Evolutionary conservation across 371 early-diverging fungal species (phyloP).

Genomic region (Syncephalis plumigaleata): DNA sequence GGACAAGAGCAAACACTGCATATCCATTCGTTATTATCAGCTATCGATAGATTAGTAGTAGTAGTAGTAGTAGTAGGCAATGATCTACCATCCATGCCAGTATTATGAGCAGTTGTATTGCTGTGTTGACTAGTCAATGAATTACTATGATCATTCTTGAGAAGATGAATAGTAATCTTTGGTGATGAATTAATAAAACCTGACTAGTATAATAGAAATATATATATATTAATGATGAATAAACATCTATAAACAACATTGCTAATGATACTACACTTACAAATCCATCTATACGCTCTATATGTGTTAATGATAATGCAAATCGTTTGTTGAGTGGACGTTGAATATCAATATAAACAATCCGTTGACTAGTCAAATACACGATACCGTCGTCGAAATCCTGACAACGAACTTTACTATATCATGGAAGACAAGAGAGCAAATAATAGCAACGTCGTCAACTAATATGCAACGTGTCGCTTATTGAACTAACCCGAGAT

Average conservation of each 20-base stretch:
- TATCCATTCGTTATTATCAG: conserved; percentile 28
- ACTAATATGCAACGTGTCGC: too few relatives aligned
- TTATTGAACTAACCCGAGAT: conserved; percentile 6
- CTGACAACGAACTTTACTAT: conserved; percentile 3
- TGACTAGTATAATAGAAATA: conserved; percentile 14
- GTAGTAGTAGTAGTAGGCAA: too few relatives aligned
- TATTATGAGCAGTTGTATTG: too few relatives aligned
- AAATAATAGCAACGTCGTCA: too few relatives aligned
- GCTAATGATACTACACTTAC: too few relatives aligned
- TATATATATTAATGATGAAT: conserved; percentile 1
- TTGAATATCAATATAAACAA: conserved; percentile 55
- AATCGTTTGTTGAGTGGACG: conserved; percentile 32
- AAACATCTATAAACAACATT: too few relatives aligned
- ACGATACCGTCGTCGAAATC: conserved; percentile 55
- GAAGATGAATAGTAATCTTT: conserved; percentile 31
- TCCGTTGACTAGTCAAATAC: conserved; percentile 55
- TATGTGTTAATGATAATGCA: conserved; percentile 21
- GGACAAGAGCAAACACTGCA: conserved; percentile 56
- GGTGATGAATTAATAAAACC: conserved; percentile 49
- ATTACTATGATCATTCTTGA: conserved; percentile 1
- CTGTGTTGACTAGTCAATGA: too few relatives aligned
- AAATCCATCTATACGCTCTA: too few relatives aligned
- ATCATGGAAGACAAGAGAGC: too few relatives aligned
- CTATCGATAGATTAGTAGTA: too few relatives aligned
- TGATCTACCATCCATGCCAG: too few relatives aligned